These are phyloP conservation scores for Vaccinium vitisidaea DNA, from an alignment of 148 eudicot genomes.

Conservation along the genomic window DNA sequence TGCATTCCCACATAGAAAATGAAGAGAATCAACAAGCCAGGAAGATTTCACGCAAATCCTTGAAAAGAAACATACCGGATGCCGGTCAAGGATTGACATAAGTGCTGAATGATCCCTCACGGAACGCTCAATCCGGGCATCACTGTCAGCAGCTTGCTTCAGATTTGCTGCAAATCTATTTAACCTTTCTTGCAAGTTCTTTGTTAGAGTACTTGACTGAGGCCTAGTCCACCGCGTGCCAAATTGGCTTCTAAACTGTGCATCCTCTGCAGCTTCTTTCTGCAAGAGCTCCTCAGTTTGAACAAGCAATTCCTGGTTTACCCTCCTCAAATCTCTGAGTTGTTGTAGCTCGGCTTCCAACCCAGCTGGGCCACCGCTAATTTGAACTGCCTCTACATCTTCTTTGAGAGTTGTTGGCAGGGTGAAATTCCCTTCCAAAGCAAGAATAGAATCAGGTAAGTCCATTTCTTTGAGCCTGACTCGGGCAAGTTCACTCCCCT, in stretches of 20 bases:
- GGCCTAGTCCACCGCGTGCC: conserved; percentile 99
- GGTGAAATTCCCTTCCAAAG: conserved; percentile 73
- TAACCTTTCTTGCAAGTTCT: conserved; percentile 83
- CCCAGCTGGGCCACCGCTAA: conserved; percentile 91
- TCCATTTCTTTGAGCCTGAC: conserved; percentile 97
- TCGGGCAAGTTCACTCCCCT: conserved; percentile 95
- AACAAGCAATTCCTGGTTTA: conserved; percentile 80
- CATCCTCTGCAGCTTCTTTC: conserved; percentile 91
- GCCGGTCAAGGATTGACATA: conserved; percentile 90
- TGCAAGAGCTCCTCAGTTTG: conserved; percentile 95
- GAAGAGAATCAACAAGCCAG: background rate
- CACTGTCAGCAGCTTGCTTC: conserved; percentile 98
- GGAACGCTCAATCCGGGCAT: conserved; percentile 90
- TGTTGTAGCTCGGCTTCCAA: conserved; percentile 89
- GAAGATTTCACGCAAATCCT: background rate
- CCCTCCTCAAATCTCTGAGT: conserved; percentile 88
- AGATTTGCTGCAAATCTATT: conserved; percentile 90
- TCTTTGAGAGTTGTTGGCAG: conserved; percentile 77
- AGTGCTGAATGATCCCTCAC: conserved; percentile 80
- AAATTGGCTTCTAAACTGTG: conserved; percentile 88
- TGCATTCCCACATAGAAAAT: background rate
- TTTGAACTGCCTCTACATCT: conserved; percentile 97
- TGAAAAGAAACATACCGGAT: conserved; percentile 52
- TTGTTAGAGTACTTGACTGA: conserved; percentile 89
- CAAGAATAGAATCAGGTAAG: conserved; percentile 87